Conservation (phyloP, 352 stramenopile species). For the Globisporangium megalacanthum region DNA sequence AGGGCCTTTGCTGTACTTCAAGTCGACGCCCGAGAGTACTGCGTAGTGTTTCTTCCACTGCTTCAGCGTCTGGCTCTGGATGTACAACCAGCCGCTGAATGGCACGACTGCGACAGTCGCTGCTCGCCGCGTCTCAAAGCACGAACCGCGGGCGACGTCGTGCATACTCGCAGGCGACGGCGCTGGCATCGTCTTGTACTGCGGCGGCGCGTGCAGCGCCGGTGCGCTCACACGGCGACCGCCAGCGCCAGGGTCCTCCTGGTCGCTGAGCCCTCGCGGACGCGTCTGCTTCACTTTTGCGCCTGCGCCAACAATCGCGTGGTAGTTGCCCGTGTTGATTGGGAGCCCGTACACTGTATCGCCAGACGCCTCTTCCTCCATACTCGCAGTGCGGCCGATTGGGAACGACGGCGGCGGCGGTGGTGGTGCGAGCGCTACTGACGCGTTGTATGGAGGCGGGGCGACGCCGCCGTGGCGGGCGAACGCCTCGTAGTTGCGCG, state of each 20-base stretch:
- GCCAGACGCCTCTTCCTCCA: slow-evolving; percentile 19
- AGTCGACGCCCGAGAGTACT: slow-evolving; percentile 62
- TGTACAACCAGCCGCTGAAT: slow-evolving; percentile 60
- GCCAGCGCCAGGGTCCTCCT: slow-evolving; percentile 25
- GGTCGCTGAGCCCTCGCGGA: slow-evolving; percentile 51
- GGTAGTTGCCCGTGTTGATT: slow-evolving; percentile 46
- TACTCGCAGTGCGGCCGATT: slow-evolving; percentile 1
- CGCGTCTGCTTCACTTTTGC: slow-evolving; percentile 20
- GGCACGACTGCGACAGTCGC: slow-evolving; percentile 51
- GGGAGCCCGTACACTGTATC: slow-evolving; percentile 45
- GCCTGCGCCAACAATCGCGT: slow-evolving; percentile 26
- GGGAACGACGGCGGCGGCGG: slow-evolving; percentile 1
- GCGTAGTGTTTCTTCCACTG: slow-evolving; percentile 71
- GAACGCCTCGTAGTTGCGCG: slow-evolving; percentile 27
- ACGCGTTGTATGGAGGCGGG: background rate
- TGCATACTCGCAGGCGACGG: background rate
- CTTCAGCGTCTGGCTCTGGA: slow-evolving; percentile 54
- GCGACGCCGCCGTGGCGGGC: background rate
- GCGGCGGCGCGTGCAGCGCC: slow-evolving; percentile 17
- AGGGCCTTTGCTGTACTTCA: slow-evolving; percentile 63
- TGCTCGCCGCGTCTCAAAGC: slow-evolving; percentile 59
- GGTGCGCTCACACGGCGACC: slow-evolving; percentile 31
- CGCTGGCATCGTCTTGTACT: slow-evolving; percentile 17
- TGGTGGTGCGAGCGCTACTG: slow-evolving; percentile 7
- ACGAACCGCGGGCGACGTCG: slow-evolving; percentile 25